A percentile compares a stretch with the other conserved stretches of the same genome.
These are phyloP conservation scores for Chlorophyllum brunneum DNA, from an alignment of 768 basidiomycete species.

Conservation along the genomic window DNA sequence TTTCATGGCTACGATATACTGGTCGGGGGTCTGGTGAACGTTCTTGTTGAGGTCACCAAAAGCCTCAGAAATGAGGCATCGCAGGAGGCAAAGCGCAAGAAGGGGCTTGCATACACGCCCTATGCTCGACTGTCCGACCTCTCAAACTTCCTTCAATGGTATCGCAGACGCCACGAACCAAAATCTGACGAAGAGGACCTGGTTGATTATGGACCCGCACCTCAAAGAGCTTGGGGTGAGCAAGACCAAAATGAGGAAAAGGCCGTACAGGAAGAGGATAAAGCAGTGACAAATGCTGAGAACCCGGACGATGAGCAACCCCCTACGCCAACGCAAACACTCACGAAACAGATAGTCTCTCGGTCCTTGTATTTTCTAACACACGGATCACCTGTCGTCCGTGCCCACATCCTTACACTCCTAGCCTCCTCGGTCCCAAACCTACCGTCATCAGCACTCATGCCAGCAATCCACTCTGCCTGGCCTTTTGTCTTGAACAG, in stretches of 20 bases:
- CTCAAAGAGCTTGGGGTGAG: slow-evolving; percentile 54
- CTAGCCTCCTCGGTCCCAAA: slow-evolving; percentile 73
- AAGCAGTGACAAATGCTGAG: slow-evolving; percentile 24
- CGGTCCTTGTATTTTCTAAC: slow-evolving; percentile 90
- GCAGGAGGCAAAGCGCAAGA: slow-evolving; percentile 33
- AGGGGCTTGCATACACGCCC: slow-evolving; percentile 18
- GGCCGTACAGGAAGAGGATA: slow-evolving; percentile 15
- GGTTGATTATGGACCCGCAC: slow-evolving; percentile 56
- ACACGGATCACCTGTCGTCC: slow-evolving; percentile 82
- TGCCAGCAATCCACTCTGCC: slow-evolving; percentile 81
- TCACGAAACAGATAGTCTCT: slow-evolving; percentile 82
- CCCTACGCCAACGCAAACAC: slow-evolving; percentile 65
- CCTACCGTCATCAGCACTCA: slow-evolving; percentile 64
- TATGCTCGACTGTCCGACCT: slow-evolving; percentile 30
- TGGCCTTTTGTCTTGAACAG: slow-evolving; percentile 96
- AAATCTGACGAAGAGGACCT: slow-evolving; percentile 31
- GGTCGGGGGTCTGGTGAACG: slow-evolving; percentile 85
- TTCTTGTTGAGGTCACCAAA: slow-evolving; percentile 79
- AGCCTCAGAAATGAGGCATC: slow-evolving; percentile 48
- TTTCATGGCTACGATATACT: slow-evolving; percentile 89
- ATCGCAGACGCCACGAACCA: slow-evolving; percentile 42
- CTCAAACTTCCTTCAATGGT: slow-evolving; percentile 63
- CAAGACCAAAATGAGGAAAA: slow-evolving; percentile 23
- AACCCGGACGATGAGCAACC: slow-evolving; percentile 44
- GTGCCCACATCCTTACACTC: slow-evolving; percentile 76